These are phyloP conservation scores for Croton laevigatus DNA, from an alignment of 441 rosid genomes.

Conservation along the genomic window DNA sequence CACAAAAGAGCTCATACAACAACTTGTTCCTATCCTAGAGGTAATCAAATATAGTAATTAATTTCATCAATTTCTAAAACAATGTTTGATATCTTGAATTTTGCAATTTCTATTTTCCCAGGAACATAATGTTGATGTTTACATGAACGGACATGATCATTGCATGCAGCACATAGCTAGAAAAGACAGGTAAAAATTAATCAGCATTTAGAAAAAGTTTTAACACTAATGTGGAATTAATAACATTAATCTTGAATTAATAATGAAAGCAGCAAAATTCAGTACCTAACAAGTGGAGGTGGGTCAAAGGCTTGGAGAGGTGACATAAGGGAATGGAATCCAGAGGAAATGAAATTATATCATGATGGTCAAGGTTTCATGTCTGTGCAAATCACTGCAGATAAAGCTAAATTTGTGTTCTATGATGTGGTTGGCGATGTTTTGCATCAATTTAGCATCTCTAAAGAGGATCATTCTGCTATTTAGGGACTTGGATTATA, in stretches of 20 bases:
- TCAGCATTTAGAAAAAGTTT: background rate
- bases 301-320: slow-evolving; percentile 90
- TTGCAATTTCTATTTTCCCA: background rate
- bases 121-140: slow-evolving; percentile 36
- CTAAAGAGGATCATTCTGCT: slow-evolving; percentile 18
- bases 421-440: slow-evolving; percentile 51
- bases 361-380: slow-evolving; percentile 78
- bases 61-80: background rate
- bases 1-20: slow-evolving; percentile 26
- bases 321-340: slow-evolving; percentile 26
- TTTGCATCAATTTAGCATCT: slow-evolving; percentile 36
- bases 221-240: background rate
- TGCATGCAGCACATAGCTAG: slow-evolving; percentile 29
- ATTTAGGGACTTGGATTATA: background rate
- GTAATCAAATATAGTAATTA: slow-evolving; percentile 11
- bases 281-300: slow-evolving; percentile 64
- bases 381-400: slow-evolving; percentile 43
- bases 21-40: slow-evolving; percentile 35
- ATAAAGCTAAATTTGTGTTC: slow-evolving; percentile 29
- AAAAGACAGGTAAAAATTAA: slow-evolving; percentile 3
- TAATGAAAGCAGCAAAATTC: slow-evolving; percentile 37
- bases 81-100: background rate
- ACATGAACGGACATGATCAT: slow-evolving; percentile 59
- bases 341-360: slow-evolving; percentile 46
- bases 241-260: background rate